Evolutionary conservation across 1,284 basidiomycete genomes (phyloP).

Genomic region (Ganoderma multipileum): DNA sequence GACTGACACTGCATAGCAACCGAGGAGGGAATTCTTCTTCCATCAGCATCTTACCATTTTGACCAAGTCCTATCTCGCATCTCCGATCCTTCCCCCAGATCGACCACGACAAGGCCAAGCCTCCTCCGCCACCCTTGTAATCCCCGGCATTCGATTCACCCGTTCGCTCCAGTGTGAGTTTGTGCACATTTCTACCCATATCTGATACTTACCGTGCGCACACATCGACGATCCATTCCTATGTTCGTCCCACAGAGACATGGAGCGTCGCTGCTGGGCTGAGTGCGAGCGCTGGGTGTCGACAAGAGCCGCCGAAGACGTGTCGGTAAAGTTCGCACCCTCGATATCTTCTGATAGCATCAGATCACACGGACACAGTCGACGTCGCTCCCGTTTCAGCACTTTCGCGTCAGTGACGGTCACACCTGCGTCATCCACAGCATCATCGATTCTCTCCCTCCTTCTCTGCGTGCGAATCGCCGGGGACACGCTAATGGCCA

Average conservation of each 20-base stretch:
- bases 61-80: neutral
- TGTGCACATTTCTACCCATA: neutral
- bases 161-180: neutral
- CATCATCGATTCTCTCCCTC: neutral
- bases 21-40: constrained; percentile 17
- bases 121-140: neutral
- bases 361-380: constrained; percentile 23
- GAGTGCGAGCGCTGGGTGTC: neutral
- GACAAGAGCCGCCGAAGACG: neutral
- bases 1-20: constrained; percentile 29
- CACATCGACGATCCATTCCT: neutral
- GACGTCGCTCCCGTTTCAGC: constrained; percentile 6
- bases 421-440: neutral
- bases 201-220: neutral
- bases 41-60: constrained; percentile 13
- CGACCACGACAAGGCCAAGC: constrained; percentile 9
- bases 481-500: neutral
- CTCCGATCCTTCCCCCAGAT: constrained; percentile 24
- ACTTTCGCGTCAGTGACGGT: neutral
- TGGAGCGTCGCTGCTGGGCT: neutral
- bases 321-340: constrained; percentile 27
- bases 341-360: constrained; percentile 27
- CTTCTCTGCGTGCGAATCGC: neutral
- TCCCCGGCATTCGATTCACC: neutral
- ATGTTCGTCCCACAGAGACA: neutral